Percentiles rank a stretch among this genome's conserved stretches.
These are phyloP conservation scores for Hymenoscyphus infarciens DNA, from an alignment of 2,329 filamentous ascomycete genomes.

Conservation along the genomic window DNA sequence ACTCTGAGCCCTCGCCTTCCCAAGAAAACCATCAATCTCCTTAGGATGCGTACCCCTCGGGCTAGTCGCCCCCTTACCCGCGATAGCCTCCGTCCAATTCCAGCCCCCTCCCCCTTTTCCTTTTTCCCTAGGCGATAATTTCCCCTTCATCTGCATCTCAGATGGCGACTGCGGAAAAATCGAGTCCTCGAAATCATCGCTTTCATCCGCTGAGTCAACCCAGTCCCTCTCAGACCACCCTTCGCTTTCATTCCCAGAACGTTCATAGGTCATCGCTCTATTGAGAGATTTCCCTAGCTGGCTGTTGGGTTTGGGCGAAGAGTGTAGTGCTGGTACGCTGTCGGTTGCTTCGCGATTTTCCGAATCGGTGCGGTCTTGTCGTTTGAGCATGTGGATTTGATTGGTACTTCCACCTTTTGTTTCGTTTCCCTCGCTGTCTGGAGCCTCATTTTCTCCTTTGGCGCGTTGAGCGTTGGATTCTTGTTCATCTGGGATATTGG, in stretches of 20 bases:
- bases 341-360: conserved; percentile 46
- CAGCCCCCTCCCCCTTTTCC: conserved; percentile 36
- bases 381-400: conserved; percentile 28
- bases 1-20: conserved; percentile 5
- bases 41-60: conserved; percentile 25
- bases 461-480: conserved; percentile 68
- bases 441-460: conserved; percentile 52
- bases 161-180: conserved; percentile 27
- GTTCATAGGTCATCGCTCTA: not conserved
- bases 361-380: conserved; percentile 42
- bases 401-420: conserved; percentile 40
- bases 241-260: conserved; percentile 9
- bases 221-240: conserved; percentile 65
- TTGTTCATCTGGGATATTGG: conserved; percentile 63
- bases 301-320: conserved; percentile 18
- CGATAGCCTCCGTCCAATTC: conserved; percentile 56
- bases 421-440: conserved; percentile 63
- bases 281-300: conserved; percentile 19
- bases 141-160: conserved; percentile 20
- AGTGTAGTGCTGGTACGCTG: conserved; percentile 32
- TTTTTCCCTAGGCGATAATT: conserved; percentile 26
- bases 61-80: conserved; percentile 39
- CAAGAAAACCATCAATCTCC: conserved; percentile 28
- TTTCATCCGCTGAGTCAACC: conserved; percentile 50
- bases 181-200: conserved; percentile 40